Base-by-base conservation (phyloP, 202 grass and related monocot species). In the Schoenoplectus tabernaemontani region DNA sequence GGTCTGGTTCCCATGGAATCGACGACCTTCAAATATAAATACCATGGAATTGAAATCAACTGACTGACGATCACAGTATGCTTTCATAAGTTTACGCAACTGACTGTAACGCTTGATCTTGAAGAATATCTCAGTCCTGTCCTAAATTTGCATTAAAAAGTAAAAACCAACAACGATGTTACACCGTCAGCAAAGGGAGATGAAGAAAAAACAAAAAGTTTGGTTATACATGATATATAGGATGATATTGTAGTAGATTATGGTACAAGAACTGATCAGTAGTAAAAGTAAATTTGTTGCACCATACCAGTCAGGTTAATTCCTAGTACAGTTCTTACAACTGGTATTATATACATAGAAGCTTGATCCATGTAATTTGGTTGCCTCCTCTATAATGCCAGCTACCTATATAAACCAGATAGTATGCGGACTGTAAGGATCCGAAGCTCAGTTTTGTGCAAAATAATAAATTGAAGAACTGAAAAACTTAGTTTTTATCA, bases 1-100 rank as follows among this genome's bases (percentile, higher is more conserved):
- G 10, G 87, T 96, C 70, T 96, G 93, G 30, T 90, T 90, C 5
- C 82, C 84, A 37, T 84, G 90, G 20, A 96, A 87, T 82, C 90
- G 87, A 20, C 93, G 93, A 1, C 88, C 93, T 61, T 96, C 93
- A 82, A 92, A 92, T 59, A 96, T 82, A 85, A 92, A 96, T 0
- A 86, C 90, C 41, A 96, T 92, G 17, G 93, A 91, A 48, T 64
- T 80, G 57, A 92, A 83, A 70, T 92, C 93, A 59, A 96, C 82
- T 42, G 90, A 92, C 43, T 96, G 90, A 16, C 93, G 90, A 8
- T 96, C 85, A 0, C 93, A 96, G n/a, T 96, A 90, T 9, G 90
- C 90, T 6, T 90, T 92, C 93, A 96, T 96, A 42, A 96, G 86
- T 82, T 96, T 96, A 74, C 82, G 85, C 50, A 96, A 84, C 57